phyloP scores from a whole-genome alignment of 1,139 yeast species.

The Geotrichum citri-aurantii region DNA sequence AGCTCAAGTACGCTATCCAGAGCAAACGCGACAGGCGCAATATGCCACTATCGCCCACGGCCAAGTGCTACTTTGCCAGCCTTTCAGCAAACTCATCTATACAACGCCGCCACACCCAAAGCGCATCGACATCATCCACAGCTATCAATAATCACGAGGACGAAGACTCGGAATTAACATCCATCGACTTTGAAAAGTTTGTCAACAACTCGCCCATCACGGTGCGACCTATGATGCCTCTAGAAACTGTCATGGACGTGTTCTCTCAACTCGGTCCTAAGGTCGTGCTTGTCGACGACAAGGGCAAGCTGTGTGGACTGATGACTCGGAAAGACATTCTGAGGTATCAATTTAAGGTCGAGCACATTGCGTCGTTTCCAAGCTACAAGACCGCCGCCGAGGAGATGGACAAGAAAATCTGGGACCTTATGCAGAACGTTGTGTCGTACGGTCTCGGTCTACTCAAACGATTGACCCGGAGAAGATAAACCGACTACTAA shows the following conservation, averaged over 20 bases:
- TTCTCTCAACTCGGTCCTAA: slow-evolving; percentile 81
- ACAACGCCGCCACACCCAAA: slow-evolving; percentile 18
- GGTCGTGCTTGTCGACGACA: slow-evolving; percentile 53
- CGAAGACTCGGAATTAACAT: slow-evolving; percentile 1
- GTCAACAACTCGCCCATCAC: slow-evolving; percentile 55
- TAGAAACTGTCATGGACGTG: slow-evolving; percentile 60
- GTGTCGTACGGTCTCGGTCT: neutral
- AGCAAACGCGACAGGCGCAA: slow-evolving; percentile 19
- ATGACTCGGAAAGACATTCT: slow-evolving; percentile 64
- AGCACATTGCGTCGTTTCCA: slow-evolving; percentile 17
- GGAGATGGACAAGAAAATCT: slow-evolving; percentile 26
- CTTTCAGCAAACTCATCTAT: neutral
- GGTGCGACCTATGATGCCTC: slow-evolving; percentile 48
- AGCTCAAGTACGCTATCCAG: slow-evolving; percentile 30
- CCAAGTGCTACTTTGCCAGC: slow-evolving; percentile 23
- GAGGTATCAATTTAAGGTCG: slow-evolving; percentile 39
- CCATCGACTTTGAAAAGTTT: slow-evolving; percentile 16
- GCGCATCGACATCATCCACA: slow-evolving; percentile 1
- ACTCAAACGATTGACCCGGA: neutral
- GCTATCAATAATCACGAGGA: neutral
- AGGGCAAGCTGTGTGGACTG: slow-evolving; percentile 51
- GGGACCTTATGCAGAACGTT: slow-evolving; percentile 21
- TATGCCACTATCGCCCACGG: slow-evolving; percentile 13
- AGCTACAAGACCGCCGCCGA: slow-evolving; percentile 21
- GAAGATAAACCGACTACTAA: neutral